phyloP scores from a whole-genome alignment of 2,329 filamentous ascomycete genomes.

The Phyllosticta capitalensis region DNA sequence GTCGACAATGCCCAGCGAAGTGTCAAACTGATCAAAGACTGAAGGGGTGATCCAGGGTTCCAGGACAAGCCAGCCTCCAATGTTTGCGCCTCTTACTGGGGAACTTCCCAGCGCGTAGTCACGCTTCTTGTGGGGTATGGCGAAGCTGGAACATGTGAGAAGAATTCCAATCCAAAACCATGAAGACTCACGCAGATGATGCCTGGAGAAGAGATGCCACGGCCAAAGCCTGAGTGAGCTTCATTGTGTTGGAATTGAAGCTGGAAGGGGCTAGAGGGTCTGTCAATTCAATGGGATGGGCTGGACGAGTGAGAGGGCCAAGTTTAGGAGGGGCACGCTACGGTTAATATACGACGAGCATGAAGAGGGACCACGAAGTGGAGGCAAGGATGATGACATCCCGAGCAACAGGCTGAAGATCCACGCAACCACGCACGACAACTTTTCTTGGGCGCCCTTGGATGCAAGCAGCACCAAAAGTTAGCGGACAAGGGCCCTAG shows the following conservation, averaged over 20 bases:
- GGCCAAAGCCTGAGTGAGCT: background rate
- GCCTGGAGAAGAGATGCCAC: background rate
- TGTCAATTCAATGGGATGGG: background rate
- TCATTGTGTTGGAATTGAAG: background rate
- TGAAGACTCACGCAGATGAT: background rate
- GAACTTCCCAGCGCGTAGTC: slow-evolving; percentile 3
- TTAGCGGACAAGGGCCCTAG: background rate
- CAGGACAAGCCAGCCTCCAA: slow-evolving; percentile 42
- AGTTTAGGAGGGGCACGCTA: background rate
- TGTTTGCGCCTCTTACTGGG: slow-evolving; percentile 38
- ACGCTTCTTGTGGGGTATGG: slow-evolving; percentile 1
- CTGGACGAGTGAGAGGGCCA: background rate
- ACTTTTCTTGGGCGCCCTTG: background rate
- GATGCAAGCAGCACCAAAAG: background rate
- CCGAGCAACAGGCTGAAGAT: background rate
- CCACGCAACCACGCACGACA: background rate
- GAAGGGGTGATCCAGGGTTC: slow-evolving; percentile 51
- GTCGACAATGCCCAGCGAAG: slow-evolving; percentile 32
- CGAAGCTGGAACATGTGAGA: background rate
- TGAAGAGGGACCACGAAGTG: background rate
- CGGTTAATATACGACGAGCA: background rate
- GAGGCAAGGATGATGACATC: background rate
- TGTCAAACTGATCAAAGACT: slow-evolving; percentile 35
- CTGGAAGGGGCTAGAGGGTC: background rate
- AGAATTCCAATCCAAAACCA: background rate